A percentile compares a stretch with the other conserved stretches of the same genome.
Evolutionary conservation across 2,329 filamentous ascomycete genomes (phyloP).

Genomic region (Ophiosphaerella herpotricha): DNA sequence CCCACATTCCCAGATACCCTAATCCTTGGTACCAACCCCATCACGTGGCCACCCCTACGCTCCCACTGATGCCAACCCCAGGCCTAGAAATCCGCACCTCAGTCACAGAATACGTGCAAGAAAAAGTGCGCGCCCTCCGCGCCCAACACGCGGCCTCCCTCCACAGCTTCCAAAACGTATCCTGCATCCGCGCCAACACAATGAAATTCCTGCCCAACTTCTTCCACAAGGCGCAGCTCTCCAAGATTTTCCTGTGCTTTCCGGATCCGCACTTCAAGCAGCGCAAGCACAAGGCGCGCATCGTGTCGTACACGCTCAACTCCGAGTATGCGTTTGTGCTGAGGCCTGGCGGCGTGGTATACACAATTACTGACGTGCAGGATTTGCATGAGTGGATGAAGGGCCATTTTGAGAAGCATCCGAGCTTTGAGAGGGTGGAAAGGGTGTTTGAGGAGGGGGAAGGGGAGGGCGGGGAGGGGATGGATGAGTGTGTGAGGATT

Average conservation of each 20-base stretch:
- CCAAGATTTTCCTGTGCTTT: constrained; percentile 96
- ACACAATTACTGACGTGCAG: constrained; percentile 97
- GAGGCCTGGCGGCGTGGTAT: constrained; percentile 81
- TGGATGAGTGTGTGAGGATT: constrained; percentile 71
- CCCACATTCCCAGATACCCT: constrained; percentile 80
- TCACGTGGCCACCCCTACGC: background rate
- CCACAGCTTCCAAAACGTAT: constrained; percentile 77
- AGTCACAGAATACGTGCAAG: constrained; percentile 88
- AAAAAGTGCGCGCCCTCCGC: constrained; percentile 82
- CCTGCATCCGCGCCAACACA: constrained; percentile 87
- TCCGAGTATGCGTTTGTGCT: constrained; percentile 93
- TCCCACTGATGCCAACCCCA: constrained; percentile 37
- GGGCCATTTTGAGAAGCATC: constrained; percentile 76
- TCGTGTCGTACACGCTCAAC: constrained; percentile 84
- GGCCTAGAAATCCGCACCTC: constrained; percentile 91
- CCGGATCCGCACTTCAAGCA: constrained; percentile 98
- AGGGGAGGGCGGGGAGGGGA: constrained; percentile 66
- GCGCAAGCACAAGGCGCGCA: constrained; percentile 94
- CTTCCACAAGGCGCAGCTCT: constrained; percentile 79
- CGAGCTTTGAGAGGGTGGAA: constrained; percentile 75
- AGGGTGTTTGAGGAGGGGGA: constrained; percentile 62
- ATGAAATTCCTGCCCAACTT: constrained; percentile 99
- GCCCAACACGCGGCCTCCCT: constrained; percentile 59
- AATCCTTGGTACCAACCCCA: constrained; percentile 67
- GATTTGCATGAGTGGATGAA: constrained; percentile 95